Evolutionary conservation across 495 filamentous ascomycete species (phyloP).

Genomic region (Neurospora sp.): DNA sequence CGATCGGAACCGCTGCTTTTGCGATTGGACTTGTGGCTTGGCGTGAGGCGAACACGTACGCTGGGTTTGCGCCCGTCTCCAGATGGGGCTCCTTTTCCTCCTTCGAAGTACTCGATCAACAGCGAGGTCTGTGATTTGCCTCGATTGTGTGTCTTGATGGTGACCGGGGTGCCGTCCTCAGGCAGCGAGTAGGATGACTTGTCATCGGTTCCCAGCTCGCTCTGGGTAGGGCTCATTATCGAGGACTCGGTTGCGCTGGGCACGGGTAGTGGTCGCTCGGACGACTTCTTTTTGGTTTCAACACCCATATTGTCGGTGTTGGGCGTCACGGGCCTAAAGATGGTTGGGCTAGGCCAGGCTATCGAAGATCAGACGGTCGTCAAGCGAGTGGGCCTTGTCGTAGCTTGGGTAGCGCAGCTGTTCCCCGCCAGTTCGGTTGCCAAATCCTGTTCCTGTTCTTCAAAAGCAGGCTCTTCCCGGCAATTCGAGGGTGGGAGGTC

Average conservation of each 20-base stretch:
- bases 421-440: slow-evolving; percentile 11
- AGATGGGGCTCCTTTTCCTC: slow-evolving; percentile 50
- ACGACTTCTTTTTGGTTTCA: slow-evolving; percentile 45
- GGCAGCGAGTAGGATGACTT: slow-evolving; percentile 74
- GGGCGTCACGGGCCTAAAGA: not conserved
- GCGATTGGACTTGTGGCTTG: slow-evolving; percentile 39
- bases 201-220: slow-evolving; percentile 57
- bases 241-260: slow-evolving; percentile 70
- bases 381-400: slow-evolving; percentile 7
- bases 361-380: not conserved
- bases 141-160: slow-evolving; percentile 66
- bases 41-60: slow-evolving; percentile 90
- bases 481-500: not conserved
- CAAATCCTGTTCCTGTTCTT: slow-evolving; percentile 17
- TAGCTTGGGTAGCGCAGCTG: slow-evolving; percentile 14
- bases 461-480: slow-evolving; percentile 8
- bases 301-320: slow-evolving; percentile 53
- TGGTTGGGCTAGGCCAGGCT: not conserved
- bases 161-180: slow-evolving; percentile 90
- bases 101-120: slow-evolving; percentile 97
- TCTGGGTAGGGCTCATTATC: slow-evolving; percentile 38
- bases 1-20: slow-evolving; percentile 41
- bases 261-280: slow-evolving; percentile 54
- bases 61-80: slow-evolving; percentile 62
- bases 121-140: slow-evolving; percentile 80